Evolutionary conservation across 768 basidiomycete genomes (phyloP).

Genomic region (Trametes meyenii): DNA sequence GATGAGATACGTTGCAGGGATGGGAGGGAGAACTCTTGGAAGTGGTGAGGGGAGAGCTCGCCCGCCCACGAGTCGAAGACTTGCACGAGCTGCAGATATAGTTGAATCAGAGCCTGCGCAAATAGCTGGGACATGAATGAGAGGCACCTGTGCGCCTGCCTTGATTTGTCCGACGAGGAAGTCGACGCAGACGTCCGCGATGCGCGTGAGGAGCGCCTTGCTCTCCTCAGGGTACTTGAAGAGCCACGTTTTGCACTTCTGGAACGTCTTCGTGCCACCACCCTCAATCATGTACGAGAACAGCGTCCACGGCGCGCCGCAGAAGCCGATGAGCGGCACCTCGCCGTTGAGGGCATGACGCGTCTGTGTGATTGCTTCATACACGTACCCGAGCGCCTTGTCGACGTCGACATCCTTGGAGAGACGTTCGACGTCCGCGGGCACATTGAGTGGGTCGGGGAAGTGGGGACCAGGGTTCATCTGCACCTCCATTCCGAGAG

Average conservation of each 20-base stretch:
- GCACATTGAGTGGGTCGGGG: slow-evolving; percentile 80
- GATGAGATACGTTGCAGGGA: slow-evolving; percentile 72
- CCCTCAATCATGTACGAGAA: slow-evolving; percentile 99
- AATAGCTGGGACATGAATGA: background rate
- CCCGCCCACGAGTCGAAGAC: slow-evolving; percentile 97
- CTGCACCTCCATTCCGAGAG: slow-evolving; percentile 92
- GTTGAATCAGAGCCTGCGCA: background rate
- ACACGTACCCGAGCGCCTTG: slow-evolving; percentile 88
- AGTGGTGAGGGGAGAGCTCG: slow-evolving; percentile 89
- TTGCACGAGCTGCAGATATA: slow-evolving; percentile 73
- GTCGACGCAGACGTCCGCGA: slow-evolving; percentile 89
- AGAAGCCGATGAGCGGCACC: slow-evolving; percentile 96
- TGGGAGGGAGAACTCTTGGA: slow-evolving; percentile 81
- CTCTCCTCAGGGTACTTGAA: slow-evolving; percentile 89
- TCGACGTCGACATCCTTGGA: slow-evolving; percentile 69
- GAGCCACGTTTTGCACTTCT: slow-evolving; percentile 93
- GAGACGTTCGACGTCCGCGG: slow-evolving; percentile 71
- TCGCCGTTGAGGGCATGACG: slow-evolving; percentile 79
- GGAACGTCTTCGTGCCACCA: slow-evolving; percentile 86
- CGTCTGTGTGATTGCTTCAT: slow-evolving; percentile 86
- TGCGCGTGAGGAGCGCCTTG: slow-evolving; percentile 70
- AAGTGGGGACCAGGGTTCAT: slow-evolving; percentile 95
- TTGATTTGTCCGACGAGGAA: slow-evolving; percentile 90
- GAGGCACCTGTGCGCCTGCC: slow-evolving; percentile 92
- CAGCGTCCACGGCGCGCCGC: slow-evolving; percentile 97